Evolutionary conservation across 441 rosid genomes (phyloP).

Genomic region (Theobroma grandiflorum): DNA sequence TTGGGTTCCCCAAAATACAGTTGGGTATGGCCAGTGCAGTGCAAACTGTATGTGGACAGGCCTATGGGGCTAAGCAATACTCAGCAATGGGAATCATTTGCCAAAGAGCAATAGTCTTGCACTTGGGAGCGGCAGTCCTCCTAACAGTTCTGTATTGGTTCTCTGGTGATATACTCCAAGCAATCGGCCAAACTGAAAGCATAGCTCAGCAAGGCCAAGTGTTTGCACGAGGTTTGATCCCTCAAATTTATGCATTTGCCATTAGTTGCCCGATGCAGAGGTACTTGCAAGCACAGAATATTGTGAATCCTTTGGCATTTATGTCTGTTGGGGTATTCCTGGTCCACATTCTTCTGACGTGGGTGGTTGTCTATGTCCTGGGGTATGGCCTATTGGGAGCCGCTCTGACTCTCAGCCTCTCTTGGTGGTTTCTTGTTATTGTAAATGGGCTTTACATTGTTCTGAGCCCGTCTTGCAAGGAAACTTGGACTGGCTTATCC

Average conservation of each 20-base stretch:
- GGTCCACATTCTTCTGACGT: conserved; percentile 65
- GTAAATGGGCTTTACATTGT: conserved; percentile 63
- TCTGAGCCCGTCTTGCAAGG: conserved; percentile 75
- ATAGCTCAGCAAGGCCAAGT: conserved; percentile 74
- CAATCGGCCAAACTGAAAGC: conserved; percentile 67
- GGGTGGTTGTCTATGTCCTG: conserved; percentile 67
- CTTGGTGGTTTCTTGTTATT: conserved; percentile 86
- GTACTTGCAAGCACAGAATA: conserved; percentile 95
- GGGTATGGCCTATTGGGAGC: conserved; percentile 81
- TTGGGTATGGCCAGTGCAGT: conserved; percentile 99
- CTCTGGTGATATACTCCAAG: conserved; percentile 60
- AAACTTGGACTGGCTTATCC: conserved; percentile 89
- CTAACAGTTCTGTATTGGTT: conserved; percentile 83
- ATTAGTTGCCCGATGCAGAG: conserved; percentile 88
- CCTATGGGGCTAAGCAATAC: conserved; percentile 84
- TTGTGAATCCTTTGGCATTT: conserved; percentile 88
- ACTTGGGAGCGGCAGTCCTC: conserved; percentile 73
- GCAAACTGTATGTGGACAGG: conserved; percentile 97
- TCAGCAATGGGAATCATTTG: conserved; percentile 83
- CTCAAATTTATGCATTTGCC: conserved; percentile 85
- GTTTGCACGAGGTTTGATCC: conserved; percentile 85
- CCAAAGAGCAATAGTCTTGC: conserved; percentile 86
- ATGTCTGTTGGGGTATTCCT: conserved; percentile 83
- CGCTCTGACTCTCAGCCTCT: conserved; percentile 73
- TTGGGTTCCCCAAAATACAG: conserved; percentile 38